These are phyloP conservation scores for Phellinidium pouzarii DNA, from an alignment of 1,284 basidiomycete genomes.

Conservation along the genomic window DNA sequence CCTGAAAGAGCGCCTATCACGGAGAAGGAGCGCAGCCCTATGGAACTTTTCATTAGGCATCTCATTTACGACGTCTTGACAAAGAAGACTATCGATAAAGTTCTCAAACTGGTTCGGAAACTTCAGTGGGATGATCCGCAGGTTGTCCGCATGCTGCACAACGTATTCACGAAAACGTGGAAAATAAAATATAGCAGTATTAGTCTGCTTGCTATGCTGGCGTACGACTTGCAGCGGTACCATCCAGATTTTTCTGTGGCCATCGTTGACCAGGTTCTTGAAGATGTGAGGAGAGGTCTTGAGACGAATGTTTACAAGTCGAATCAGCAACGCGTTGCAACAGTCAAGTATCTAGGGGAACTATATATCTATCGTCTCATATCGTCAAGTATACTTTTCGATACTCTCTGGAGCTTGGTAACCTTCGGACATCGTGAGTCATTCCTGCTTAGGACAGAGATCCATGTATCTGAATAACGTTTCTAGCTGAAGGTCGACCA, in stretches of 20 bases:
- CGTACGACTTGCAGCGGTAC: conserved; percentile 90
- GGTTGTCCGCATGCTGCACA: conserved; percentile 51
- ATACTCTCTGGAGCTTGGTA: conserved; percentile 91
- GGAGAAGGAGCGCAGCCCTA: conserved; percentile 79
- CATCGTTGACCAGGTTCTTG: conserved; percentile 91
- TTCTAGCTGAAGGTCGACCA: conserved; percentile 79
- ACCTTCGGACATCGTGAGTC: conserved; percentile 92
- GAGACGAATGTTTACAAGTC: conserved; percentile 94
- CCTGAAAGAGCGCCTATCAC: conserved; percentile 85
- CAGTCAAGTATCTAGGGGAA: conserved; percentile 92
- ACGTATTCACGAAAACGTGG: conserved; percentile 94
- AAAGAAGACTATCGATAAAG: conserved; percentile 90
- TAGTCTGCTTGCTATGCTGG: conserved; percentile 86
- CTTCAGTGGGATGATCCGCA: conserved; percentile 87
- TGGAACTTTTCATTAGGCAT: conserved; percentile 91
- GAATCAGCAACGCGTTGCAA: conserved; percentile 89
- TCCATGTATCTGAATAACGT: conserved; percentile 6
- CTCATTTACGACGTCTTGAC: conserved; percentile 87
- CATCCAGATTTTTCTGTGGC: conserved; percentile 84
- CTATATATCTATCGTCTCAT: conserved; percentile 96
- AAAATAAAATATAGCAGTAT: conserved; percentile 92
- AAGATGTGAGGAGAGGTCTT: conserved; percentile 85
- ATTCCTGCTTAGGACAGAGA: conserved; percentile 2
- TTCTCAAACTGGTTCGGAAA: conserved; percentile 86
- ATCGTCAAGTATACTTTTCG: conserved; percentile 85